Evolutionary conservation across 108 stramenopile genomes (phyloP), one percentile per base, ranked within the genome.

Genomic region (Mediolabrus comicus): DNA sequence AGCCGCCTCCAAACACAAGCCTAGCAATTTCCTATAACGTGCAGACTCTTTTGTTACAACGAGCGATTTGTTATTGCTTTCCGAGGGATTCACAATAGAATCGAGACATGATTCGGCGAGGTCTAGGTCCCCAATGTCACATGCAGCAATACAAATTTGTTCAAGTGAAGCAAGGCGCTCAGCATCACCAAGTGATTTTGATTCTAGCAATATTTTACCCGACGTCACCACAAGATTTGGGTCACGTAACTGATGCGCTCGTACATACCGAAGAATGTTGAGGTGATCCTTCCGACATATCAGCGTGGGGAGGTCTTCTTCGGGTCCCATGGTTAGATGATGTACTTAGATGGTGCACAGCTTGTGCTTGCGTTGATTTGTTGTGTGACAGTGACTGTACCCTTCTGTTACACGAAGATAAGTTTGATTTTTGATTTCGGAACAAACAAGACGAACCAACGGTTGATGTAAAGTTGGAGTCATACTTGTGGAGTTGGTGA

Each of bases 251-350:
- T 90, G 72, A 74, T 90, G 85, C 8, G 86, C 80, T 49, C 92
- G 87, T 62, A 92, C 77, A 64, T 88, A 90, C 35, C 88, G 82
- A 36, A 92, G 73, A 34, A 87, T 83, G 51, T 81, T 84, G 35
- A 89, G 61, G 62, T 90, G 88, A 53, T 92, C 89, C 10, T 88
- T 76, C 10, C 75, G 85, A 9, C 19, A 28, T 36, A 86, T 67
- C 60, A 92, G 79, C 46, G 84, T 85, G 16, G 72, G 65, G 30
- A 92, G 71, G 73, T 89, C 88, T 24, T 84, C 88, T 35, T 84
- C 87, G 41, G 90, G 87, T 27, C 85, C 86, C 80, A 84, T 84
- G 77, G 72, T 89, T 16, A n/a, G n/a, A n/a, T n/a, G n/a, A n/a
- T n/a, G n/a, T n/a, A n/a, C n/a, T n/a, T n/a, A n/a, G n/a, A n/a